Percentiles rank a stretch among this genome's conserved stretches.
phyloP scores from a whole-genome alignment of 2,329 filamentous ascomycete genomes.

The Arthrobotrys megalospora region DNA sequence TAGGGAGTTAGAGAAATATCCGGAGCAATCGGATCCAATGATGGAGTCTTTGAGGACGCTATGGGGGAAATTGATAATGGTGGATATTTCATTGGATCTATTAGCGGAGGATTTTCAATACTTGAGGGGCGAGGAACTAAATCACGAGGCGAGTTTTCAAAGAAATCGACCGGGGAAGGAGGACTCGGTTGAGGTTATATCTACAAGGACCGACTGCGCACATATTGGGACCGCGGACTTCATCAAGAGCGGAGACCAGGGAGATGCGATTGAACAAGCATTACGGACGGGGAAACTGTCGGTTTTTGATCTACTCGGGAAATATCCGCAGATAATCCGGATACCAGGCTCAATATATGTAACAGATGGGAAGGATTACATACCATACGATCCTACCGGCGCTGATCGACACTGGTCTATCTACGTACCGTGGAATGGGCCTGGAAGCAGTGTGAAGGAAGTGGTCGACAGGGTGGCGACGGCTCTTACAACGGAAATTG shows the following conservation, averaged over 20 bases:
- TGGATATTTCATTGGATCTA: constrained; percentile 16
- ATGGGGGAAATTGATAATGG: background rate
- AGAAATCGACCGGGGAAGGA: background rate
- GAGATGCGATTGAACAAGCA: background rate
- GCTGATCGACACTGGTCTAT: background rate
- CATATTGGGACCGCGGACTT: background rate
- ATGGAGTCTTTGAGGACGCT: background rate
- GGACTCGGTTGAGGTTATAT: background rate
- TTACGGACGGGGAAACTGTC: background rate
- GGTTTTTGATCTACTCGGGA: background rate
- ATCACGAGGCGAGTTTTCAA: background rate
- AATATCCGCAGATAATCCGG: constrained; percentile 13
- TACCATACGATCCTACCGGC: background rate
- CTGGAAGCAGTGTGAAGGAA: constrained; percentile 7
- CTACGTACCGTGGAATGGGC: constrained; percentile 3
- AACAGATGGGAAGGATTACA: background rate
- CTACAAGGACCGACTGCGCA: background rate
- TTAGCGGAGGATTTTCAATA: constrained; percentile 1
- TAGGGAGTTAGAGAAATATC: background rate
- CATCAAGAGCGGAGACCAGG: background rate
- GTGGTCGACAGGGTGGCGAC: background rate
- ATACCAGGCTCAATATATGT: background rate
- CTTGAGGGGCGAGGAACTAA: background rate
- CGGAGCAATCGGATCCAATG: background rate
- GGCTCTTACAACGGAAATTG: background rate